Conservation (phyloP, 2,329 filamentous ascomycete species). For the Rachicladosporium sp. region DNA sequence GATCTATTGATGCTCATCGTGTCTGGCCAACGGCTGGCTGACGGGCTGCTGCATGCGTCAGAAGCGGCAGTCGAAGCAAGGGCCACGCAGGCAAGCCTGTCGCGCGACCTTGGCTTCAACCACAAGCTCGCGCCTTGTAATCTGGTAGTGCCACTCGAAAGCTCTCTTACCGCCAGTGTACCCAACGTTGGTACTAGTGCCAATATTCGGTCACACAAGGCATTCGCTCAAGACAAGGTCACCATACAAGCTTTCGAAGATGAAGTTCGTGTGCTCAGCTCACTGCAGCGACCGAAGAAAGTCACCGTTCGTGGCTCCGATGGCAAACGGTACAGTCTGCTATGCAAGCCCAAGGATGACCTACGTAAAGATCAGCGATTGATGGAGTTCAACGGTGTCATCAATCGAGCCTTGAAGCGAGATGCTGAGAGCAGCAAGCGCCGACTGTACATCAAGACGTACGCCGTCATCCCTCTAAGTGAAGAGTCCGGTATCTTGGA, state of each 20-base stretch:
- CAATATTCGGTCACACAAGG: conserved; percentile 58
- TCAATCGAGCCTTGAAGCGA: conserved; percentile 85
- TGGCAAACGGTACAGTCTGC: conserved; percentile 72
- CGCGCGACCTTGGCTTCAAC: conserved; percentile 68
- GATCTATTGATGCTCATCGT: conserved; percentile 62
- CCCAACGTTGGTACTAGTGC: conserved; percentile 59
- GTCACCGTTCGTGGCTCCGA: conserved; percentile 81
- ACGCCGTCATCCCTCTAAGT: conserved; percentile 90
- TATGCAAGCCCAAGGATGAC: conserved; percentile 98
- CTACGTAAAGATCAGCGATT: conserved; percentile 92
- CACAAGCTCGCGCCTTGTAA: conserved; percentile 69
- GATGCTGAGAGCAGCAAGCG: conserved; percentile 84
- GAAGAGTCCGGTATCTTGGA: conserved; percentile 97
- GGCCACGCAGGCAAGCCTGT: conserved; percentile 61
- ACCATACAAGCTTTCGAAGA: conserved; percentile 73
- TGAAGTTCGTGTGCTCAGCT: conserved; percentile 79
- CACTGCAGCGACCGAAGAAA: conserved; percentile 82
- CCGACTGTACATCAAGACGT: conserved; percentile 90
- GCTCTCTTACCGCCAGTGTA: conserved; percentile 68
- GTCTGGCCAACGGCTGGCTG: conserved; percentile 69
- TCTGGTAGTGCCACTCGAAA: conserved; percentile 80
- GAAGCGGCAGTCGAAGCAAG: conserved; percentile 64
- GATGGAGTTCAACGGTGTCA: conserved; percentile 99
- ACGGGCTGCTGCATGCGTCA: conserved; percentile 69
- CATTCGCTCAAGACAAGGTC: conserved; percentile 76